Evolutionary conservation across 495 filamentous ascomycete species (phyloP).

Genomic region (Aspergillus cavernicola): DNA sequence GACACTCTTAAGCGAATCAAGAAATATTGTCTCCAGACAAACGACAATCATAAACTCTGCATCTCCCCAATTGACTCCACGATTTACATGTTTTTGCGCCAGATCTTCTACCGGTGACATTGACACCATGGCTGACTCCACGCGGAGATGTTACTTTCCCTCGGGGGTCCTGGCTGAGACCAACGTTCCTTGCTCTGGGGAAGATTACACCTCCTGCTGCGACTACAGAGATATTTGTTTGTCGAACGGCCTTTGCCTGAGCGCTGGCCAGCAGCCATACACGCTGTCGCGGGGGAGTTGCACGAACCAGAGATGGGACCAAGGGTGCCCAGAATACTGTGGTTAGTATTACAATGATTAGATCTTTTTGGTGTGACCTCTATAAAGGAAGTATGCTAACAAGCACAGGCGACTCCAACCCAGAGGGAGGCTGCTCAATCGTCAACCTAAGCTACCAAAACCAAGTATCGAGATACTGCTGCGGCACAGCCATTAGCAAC

Average conservation of each 20-base stretch:
- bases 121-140: background rate
- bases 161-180: constrained; percentile 7
- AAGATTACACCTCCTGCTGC: constrained; percentile 66
- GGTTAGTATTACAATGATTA: constrained; percentile 4
- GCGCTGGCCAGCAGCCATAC: constrained; percentile 18
- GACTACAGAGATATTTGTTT: constrained; percentile 72
- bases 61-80: background rate
- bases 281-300: constrained; percentile 22
- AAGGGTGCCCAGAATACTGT: constrained; percentile 14
- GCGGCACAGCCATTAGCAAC: constrained; percentile 21
- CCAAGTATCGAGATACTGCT: constrained; percentile 27
- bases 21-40: no score
- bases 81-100: background rate
- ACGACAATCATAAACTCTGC: no score
- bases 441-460: constrained; percentile 20
- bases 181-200: constrained; percentile 28
- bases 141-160: constrained; percentile 27
- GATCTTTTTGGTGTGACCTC: no score
- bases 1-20: no score
- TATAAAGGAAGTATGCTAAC: no score
- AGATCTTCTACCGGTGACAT: background rate
- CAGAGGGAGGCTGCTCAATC: constrained; percentile 23
- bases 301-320: constrained; percentile 26
- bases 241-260: constrained; percentile 27
- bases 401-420: constrained; percentile 12